Base-by-base conservation (phyloP, 2,329 filamentous ascomycete species). In the Neonectria hederae region DNA sequence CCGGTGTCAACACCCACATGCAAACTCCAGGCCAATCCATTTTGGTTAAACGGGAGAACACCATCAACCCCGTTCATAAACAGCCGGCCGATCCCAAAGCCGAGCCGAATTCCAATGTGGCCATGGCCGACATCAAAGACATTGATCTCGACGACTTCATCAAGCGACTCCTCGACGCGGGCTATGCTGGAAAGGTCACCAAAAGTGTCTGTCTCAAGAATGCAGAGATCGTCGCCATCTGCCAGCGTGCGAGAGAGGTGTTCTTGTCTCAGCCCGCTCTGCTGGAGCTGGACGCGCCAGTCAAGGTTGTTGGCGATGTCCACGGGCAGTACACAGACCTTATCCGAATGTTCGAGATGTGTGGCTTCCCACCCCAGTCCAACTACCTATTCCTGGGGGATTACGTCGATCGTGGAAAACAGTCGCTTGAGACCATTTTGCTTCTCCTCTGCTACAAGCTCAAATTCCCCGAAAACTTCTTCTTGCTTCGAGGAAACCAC, bases 391-490 rank as follows among this genome's bases (percentile, higher is more conserved):
- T 99, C 87, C 92, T 99, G 54, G 96, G 96, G 72, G 96, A 99
- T 79, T 99, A 99, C 77, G 96, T 99, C 75, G 96, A 99, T 81
- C 91, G 96, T 84, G 96, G 96, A 84, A 98, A 99, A 87, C 96
- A 99, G 83, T 97, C 95, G 38, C 90, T 99, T 58, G 96, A 99
- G 86, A 98, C 96, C 72, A 98, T 99, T 82, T 97, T 94, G 83
- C 87, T 99, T 69, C 87, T 99, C 63, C 88, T 99, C 55, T 94
- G 94, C 68, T 99, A 98, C 89, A 99, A 99, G 89, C 97, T 99
- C 88, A 98, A 98, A 85, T 98, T 97, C 80, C 96, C 96, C 53
- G 96, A 99, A 84, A 99, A 99, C 86, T 98, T 99, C 85, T 99
- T 99, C 86, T 92, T 99, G 71, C 89, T 99, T 64, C 93, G 96